Evolutionary conservation across 106 monocot species (phyloP), one percentile per base, ranked within the genome.

Genomic region (Narthecium ossifragum): DNA sequence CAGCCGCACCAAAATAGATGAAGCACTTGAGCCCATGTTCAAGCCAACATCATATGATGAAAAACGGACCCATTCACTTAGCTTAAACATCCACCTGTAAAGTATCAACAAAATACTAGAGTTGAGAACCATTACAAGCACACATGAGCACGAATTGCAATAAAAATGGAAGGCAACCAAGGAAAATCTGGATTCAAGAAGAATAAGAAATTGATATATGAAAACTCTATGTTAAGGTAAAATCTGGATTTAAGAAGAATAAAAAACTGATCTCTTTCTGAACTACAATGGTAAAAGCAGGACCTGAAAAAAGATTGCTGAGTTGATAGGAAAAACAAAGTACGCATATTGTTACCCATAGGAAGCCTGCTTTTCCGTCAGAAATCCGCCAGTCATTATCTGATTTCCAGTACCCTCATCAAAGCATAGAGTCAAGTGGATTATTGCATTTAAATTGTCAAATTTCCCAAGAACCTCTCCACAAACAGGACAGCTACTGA

Each of bases 341-440:
- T n/a, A n/a, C n/a, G n/a, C n/a, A n/a, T n/a, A 46, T 65, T 54
- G 73, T 77, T 67, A 96, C 94, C 94, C 94, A 76, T 86, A 80
- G 8, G 94, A 85, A 56, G 94, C 94, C 37, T 96, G 83, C 53
- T 81, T 90, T 50, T 90, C 94, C 53, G 94, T 96, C 46, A 96
- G 71, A 74, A 96, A 96, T 51, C 94, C 94, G 53, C 94, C 94
- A 25, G 94, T 96, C 94, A 96, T 96, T 22, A 78, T 48, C 67
- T 96, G 94, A 74, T 86, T 96, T 67, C 94, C 94, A 62, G 94
- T 96, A 64, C 94, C 94, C 76, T 96, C 94, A 52, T 96, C 94
- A 59, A 96, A 96, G 60, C 94, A 96, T 69, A 96, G 74, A 34
- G 83, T 84, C 73, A 96, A 63, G 70, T 96, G 94, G 52, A 96